Conservation (phyloP, 768 basidiomycete species). For the Pleurotus pulmonarius region DNA sequence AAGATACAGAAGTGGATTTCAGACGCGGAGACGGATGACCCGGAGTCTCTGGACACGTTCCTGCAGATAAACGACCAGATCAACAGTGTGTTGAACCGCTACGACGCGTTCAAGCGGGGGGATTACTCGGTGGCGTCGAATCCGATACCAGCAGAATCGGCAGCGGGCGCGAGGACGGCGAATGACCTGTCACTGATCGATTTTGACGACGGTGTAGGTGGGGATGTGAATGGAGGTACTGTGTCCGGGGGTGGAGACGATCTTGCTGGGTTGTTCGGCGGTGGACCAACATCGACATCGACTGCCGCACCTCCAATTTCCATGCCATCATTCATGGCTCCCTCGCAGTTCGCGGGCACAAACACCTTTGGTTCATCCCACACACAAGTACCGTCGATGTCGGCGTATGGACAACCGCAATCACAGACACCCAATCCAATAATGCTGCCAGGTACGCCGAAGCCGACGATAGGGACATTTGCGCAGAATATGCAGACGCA, state of each 20-base stretch:
- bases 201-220: slow-evolving; percentile 52
- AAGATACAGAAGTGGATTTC: slow-evolving; percentile 98
- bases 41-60: slow-evolving; percentile 89
- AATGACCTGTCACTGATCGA: slow-evolving; percentile 64
- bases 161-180: slow-evolving; percentile 25
- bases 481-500: slow-evolving; percentile 12
- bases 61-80: slow-evolving; percentile 97
- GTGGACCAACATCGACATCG: slow-evolving; percentile 6
- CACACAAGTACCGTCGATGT: too few relatives aligned
- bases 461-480: slow-evolving; percentile 3
- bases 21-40: slow-evolving; percentile 85
- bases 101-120: slow-evolving; percentile 91
- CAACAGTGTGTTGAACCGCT: slow-evolving; percentile 86
- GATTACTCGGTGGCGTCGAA: slow-evolving; percentile 71
- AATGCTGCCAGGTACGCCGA: slow-evolving; percentile 33
- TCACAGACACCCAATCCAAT: slow-evolving; percentile 33
- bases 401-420: too few relatives aligned
- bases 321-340: slow-evolving; percentile 1
- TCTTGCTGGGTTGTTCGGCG: slow-evolving; percentile 58
- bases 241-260: slow-evolving; percentile 40
- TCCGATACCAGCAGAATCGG: slow-evolving; percentile 62
- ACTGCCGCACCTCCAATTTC: neutral
- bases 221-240: too few relatives aligned
- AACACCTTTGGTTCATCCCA: too few relatives aligned
- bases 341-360: neutral